Percentiles rank a stretch among this genome's conserved stretches.
phyloP scores from a whole-genome alignment of 78 protist genomes.

The Dictyostelium discoideum region DNA sequence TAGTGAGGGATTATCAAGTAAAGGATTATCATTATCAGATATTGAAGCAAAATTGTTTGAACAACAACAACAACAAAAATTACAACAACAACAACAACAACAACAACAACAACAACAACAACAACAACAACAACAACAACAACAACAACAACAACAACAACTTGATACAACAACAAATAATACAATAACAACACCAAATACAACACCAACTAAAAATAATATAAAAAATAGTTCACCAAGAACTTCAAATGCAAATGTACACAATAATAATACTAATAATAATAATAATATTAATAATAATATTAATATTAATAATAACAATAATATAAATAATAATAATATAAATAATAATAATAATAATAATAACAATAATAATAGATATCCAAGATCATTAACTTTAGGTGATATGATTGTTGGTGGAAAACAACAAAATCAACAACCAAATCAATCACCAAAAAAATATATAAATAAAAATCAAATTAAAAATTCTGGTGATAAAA shows the following conservation, averaged over 20 bases:
- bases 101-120: constrained; percentile 1
- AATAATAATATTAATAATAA: constrained; percentile 7
- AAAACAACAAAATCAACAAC: constrained; percentile 21
- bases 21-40: constrained; percentile 37
- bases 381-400: constrained; percentile 32
- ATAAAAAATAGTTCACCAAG: neutral
- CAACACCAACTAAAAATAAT: neutral
- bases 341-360: neutral
- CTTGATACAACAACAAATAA: neutral
- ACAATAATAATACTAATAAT: constrained; percentile 10
- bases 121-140: neutral
- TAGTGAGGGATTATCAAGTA: neutral
- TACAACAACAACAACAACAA: constrained; percentile 9
- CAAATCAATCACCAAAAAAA: constrained; percentile 5
- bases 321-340: neutral
- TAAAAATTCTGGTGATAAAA: constrained; percentile 21
- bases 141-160: constrained; percentile 7
- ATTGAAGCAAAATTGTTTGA: constrained; percentile 36
- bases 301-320: neutral
- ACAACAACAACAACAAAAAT: neutral
- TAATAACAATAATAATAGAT: constrained; percentile 1
- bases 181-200: constrained; percentile 14
- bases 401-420: constrained; percentile 62
- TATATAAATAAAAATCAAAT: constrained; percentile 6
- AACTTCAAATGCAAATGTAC: neutral